Evolutionary conservation across 2,329 filamentous ascomycete species (phyloP).

Genomic region (Pseudogymnoascus sp.): DNA sequence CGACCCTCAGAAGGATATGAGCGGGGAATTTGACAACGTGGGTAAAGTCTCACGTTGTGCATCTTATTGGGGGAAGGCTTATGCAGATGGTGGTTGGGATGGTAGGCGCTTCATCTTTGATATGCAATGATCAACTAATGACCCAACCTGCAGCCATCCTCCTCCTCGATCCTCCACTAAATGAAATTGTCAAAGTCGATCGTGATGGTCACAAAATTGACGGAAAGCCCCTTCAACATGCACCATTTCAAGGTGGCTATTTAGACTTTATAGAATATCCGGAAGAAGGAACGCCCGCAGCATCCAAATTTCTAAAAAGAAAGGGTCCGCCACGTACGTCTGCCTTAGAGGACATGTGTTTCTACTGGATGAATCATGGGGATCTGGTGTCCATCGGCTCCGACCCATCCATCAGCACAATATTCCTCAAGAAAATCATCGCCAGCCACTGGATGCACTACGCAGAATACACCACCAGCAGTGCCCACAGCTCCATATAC

Average conservation of each 20-base stretch:
- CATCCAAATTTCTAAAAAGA: not conserved
- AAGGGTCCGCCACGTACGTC: not conserved
- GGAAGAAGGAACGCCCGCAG: not conserved
- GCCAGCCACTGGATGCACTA: not conserved
- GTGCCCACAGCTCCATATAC: not conserved
- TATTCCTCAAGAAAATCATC: not conserved
- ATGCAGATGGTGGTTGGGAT: not conserved
- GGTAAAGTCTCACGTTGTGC: not conserved
- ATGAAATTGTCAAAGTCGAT: not conserved
- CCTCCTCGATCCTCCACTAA: not conserved
- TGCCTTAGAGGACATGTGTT: not conserved
- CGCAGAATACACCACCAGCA: not conserved
- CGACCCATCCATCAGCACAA: not conserved
- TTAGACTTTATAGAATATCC: not conserved
- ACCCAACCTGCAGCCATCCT: not conserved
- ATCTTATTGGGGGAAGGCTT: not conserved
- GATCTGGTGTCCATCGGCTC: not conserved
- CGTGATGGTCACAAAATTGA: not conserved
- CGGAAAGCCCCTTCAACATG: not conserved
- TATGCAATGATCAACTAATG: not conserved
- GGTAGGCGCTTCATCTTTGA: not conserved
- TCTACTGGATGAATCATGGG: not conserved
- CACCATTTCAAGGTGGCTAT: not conserved
- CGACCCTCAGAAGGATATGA: not conserved
- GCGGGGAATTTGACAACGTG: not conserved